A percentile compares a stretch with the other conserved stretches of the same genome.
phyloP scores from a whole-genome alignment of 1,139 yeast species.

The Pichia sp. region DNA sequence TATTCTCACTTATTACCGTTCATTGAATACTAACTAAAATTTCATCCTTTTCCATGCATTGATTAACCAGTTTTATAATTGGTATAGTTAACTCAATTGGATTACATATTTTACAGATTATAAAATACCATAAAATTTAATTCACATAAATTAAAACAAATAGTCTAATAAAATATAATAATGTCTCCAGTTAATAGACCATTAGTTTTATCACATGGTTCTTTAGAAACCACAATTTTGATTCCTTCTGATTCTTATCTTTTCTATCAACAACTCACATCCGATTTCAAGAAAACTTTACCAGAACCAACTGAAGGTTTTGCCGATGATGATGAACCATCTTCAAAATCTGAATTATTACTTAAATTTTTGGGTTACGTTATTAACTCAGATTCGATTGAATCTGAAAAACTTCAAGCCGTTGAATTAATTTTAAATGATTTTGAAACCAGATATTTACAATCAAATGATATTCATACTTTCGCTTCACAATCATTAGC shows the following conservation, averaged over 20 bases:
- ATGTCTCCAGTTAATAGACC: conserved; percentile 46
- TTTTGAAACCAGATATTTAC: conserved; percentile 74
- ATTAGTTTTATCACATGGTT: conserved; percentile 74
- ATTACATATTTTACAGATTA: too few species aligned
- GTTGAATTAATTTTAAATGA: conserved; percentile 67
- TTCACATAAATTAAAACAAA: neutral
- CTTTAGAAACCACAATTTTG: conserved; percentile 79
- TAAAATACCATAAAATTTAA: too few species aligned
- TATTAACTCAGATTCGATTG: conserved; percentile 33
- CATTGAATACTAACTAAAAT: too few species aligned
- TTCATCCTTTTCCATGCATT: too few species aligned
- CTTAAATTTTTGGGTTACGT: conserved; percentile 81
- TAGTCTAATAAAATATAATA: neutral
- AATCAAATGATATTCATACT: conserved; percentile 80
- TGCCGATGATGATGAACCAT: conserved; percentile 85
- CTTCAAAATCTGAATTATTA: conserved; percentile 80
- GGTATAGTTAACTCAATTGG: too few species aligned
- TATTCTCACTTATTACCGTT: too few species aligned
- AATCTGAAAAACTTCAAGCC: conserved; percentile 43
- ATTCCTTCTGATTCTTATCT: conserved; percentile 80
- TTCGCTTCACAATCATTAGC: conserved; percentile 69
- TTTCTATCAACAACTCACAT: conserved; percentile 80
- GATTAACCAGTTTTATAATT: too few species aligned
- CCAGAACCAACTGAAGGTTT: conserved; percentile 80
- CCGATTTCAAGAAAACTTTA: conserved; percentile 71